phyloP scores from a whole-genome alignment of 2,329 filamentous ascomycete species.

The Hypoxylon rubiginosum region DNA sequence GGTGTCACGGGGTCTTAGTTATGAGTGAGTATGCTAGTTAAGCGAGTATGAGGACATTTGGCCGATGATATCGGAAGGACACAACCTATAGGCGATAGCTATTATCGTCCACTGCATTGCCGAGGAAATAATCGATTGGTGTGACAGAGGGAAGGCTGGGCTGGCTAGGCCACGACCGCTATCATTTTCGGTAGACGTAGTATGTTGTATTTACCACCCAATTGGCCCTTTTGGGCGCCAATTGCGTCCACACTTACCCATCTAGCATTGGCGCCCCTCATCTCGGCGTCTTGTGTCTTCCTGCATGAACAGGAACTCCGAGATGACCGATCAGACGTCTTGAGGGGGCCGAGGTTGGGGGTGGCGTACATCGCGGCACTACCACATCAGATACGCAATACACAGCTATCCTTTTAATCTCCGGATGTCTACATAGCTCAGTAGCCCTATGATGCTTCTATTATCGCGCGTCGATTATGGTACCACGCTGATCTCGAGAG shows the following conservation, averaged over 20 bases:
- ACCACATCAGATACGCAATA: not conserved
- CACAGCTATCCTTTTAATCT: not conserved
- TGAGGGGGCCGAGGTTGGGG: not conserved
- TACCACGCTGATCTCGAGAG: not conserved
- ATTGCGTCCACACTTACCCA: not conserved
- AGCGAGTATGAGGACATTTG: not conserved
- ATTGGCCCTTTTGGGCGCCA: not conserved
- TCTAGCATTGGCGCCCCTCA: not conserved
- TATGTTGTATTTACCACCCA: not conserved
- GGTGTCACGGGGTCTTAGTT: not conserved
- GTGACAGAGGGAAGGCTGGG: not conserved
- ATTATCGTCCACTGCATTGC: not conserved
- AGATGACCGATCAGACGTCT: not conserved
- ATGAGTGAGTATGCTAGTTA: not conserved
- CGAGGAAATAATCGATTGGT: not conserved
- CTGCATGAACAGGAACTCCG: not conserved
- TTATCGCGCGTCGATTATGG: not conserved
- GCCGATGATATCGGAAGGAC: not conserved
- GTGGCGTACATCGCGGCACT: conserved; percentile 1
- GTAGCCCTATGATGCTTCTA: not conserved
- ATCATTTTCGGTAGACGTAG: conserved; percentile 3
- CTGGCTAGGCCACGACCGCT: not conserved
- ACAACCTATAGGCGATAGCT: not conserved
- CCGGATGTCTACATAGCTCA: not conserved
- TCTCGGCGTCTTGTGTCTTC: not conserved